Evolutionary conservation across 2,329 filamentous ascomycete species (phyloP).

Genomic region (Lachnellula cervina): DNA sequence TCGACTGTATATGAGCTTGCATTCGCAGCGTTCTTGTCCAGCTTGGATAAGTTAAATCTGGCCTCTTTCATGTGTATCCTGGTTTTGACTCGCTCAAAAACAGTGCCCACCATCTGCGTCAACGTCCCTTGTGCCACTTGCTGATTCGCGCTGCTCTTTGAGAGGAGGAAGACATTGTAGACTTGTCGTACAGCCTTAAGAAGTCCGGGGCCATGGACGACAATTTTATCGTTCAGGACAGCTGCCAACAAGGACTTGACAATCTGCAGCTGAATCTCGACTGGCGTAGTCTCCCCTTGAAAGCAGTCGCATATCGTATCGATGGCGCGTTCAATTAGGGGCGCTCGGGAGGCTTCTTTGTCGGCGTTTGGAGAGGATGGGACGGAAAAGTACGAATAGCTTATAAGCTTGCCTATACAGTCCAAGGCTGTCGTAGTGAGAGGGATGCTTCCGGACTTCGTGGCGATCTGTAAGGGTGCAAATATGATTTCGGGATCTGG

Average conservation of each 20-base stretch:
- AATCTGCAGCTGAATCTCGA: slow-evolving; percentile 94
- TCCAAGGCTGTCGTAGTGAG: slow-evolving; percentile 88
- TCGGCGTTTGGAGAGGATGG: slow-evolving; percentile 43
- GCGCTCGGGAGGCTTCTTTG: slow-evolving; percentile 46
- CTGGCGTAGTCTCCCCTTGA: slow-evolving; percentile 87
- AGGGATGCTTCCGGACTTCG: slow-evolving; percentile 77
- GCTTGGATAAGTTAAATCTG: slow-evolving; percentile 48
- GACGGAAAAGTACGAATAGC: slow-evolving; percentile 94
- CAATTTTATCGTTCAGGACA: slow-evolving; percentile 96
- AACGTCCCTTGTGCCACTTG: slow-evolving; percentile 95
- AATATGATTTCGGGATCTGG: slow-evolving; percentile 92
- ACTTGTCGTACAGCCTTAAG: slow-evolving; percentile 96
- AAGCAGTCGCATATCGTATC: slow-evolving; percentile 99
- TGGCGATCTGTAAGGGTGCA: slow-evolving; percentile 82
- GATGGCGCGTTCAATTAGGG: slow-evolving; percentile 93
- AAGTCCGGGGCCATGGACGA: slow-evolving; percentile 92
- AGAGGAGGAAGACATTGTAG: slow-evolving; percentile 97
- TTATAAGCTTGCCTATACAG: slow-evolving; percentile 98
- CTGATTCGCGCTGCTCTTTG: slow-evolving; percentile 89
- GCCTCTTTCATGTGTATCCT: slow-evolving; percentile 84
- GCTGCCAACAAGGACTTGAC: slow-evolving; percentile 94
- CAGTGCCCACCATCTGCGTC: slow-evolving; percentile 97
- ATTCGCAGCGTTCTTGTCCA: slow-evolving; percentile 27
- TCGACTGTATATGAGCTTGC: slow-evolving; percentile 30
- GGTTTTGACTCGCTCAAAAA: slow-evolving; percentile 90